These are phyloP conservation scores for Haplosporangium sp. DNA, from an alignment of 371 early-diverging fungal species.

Conservation along the genomic window DNA sequence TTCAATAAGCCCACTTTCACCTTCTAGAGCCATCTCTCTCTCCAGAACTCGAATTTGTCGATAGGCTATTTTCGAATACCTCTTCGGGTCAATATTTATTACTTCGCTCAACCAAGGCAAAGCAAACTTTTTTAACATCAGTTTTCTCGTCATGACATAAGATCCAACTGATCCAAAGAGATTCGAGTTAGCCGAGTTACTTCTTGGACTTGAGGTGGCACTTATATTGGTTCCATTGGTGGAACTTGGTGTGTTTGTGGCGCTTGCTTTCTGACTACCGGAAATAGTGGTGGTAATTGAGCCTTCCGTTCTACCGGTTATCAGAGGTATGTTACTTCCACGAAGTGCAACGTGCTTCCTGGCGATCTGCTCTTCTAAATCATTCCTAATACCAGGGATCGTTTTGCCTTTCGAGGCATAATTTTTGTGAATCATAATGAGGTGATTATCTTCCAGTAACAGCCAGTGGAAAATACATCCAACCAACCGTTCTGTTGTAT, in stretches of 20 bases:
- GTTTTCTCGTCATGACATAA: slow-evolving; percentile 36
- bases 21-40: slow-evolving; percentile 40
- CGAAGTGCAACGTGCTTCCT: slow-evolving; percentile 13
- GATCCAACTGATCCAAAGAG: slow-evolving; percentile 42
- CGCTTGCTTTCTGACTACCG: neutral
- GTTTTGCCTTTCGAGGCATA: slow-evolving; percentile 42
- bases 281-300: neutral
- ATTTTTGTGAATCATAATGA: slow-evolving; percentile 38
- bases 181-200: slow-evolving; percentile 22
- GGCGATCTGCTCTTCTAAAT: slow-evolving; percentile 32
- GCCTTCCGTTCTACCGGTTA: neutral
- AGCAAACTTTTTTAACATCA: slow-evolving; percentile 43
- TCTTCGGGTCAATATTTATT: slow-evolving; percentile 27
- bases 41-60: slow-evolving; percentile 50
- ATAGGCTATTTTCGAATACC: slow-evolving; percentile 34
- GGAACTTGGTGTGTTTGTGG: neutral
- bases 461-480: slow-evolving; percentile 66
- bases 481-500: slow-evolving; percentile 62
- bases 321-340: neutral
- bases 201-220: slow-evolving; percentile 13
- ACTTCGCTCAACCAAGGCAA: slow-evolving; percentile 41
- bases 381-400: slow-evolving; percentile 40
- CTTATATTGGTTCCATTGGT: neutral
- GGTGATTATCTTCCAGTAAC: slow-evolving; percentile 64
- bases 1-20: neutral